Evolutionary conservation across 2,329 filamentous ascomycete genomes (phyloP), one percentile per base, ranked within the genome.

Genomic region (Penicillium frequentans): DNA sequence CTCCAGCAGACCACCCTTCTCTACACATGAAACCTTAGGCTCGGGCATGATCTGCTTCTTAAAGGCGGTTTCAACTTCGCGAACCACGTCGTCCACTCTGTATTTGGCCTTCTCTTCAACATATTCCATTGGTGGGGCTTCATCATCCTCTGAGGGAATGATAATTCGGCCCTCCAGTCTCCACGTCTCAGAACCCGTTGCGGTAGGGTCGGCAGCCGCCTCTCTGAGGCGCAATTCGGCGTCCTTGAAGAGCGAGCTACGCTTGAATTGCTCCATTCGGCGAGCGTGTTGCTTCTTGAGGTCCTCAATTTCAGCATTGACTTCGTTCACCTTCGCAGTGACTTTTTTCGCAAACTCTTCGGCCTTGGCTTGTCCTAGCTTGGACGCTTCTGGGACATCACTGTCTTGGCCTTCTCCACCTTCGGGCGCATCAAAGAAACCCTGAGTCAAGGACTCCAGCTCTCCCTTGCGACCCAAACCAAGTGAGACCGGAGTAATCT

Each of bases 401-500:
- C 64, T 59, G 27, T 59, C 66, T 43, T 73, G 69, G 39, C 65
- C 53, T 19, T 75, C 73, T 21, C 64, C 66, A 24, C 62, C 56
- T 13, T 43, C 59, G 5, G 83, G 82, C 3, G 84, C 80, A 56
- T 95, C 87, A 55, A 97, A 91, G 55, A 97, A 90, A 5, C 90
- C 92, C 35, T 90, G 87, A 0, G 95, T 98, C 53, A 98, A 78
- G 0, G 84, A 82, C 24, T 90, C 87, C 21, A 99, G 81, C 73
- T 93, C 90, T 37, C 95, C 95, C 74, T 88, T 90, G 50, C 90
- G 83, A 4, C 95, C 95, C 10, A 98, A 80, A 1, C 92, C 92
- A 33, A 98, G 84, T 70, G 96, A 93, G 3, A 92, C 86, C 0
- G 93, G 92, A 9, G 88, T 86, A 56, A 99, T 96, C 70, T 96